These are phyloP conservation scores for Eragrostis nindensis DNA, from an alignment of 176 grass and related monocot genomes.

Conservation along the genomic window DNA sequence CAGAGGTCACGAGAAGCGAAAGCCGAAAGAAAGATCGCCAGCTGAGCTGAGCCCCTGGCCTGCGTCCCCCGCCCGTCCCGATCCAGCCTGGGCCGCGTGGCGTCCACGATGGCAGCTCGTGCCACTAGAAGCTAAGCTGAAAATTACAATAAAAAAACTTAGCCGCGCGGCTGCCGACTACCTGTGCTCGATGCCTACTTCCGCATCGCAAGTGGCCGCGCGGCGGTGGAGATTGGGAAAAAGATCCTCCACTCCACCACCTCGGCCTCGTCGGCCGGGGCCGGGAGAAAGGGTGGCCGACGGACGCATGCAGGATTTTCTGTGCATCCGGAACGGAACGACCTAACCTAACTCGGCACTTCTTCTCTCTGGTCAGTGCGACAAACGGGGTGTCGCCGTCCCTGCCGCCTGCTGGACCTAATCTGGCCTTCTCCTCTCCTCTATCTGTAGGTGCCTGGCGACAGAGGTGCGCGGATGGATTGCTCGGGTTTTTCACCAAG, in stretches of 20 bases:
- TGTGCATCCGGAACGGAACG: background rate
- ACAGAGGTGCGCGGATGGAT: background rate
- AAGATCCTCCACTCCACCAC: slow-evolving; percentile 3
- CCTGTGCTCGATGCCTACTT: slow-evolving; percentile 12
- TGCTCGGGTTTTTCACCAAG: background rate
- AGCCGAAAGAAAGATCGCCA: background rate
- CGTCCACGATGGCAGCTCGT: slow-evolving; percentile 1
- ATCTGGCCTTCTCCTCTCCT: background rate
- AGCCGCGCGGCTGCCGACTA: slow-evolving; percentile 33
- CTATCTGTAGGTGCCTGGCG: background rate
- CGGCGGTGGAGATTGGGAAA: slow-evolving; percentile 15
- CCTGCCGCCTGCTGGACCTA: background rate
- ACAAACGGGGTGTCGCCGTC: background rate
- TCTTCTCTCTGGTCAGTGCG: background rate
- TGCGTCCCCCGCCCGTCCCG: slow-evolving; percentile 17
- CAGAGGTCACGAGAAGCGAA: slow-evolving; percentile 21
- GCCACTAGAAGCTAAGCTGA: background rate
- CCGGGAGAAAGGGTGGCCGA: background rate
- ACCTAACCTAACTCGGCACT: slow-evolving; percentile 1
- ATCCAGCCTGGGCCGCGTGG: slow-evolving; percentile 51
- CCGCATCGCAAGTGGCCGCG: slow-evolving; percentile 21
- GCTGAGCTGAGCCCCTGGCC: background rate
- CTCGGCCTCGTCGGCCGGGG: background rate
- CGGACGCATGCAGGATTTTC: slow-evolving; percentile 19
- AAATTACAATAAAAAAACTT: background rate